These are phyloP conservation scores for Xylaria hypoxylon DNA, from an alignment of 2,329 filamentous ascomycete genomes.

Conservation along the genomic window DNA sequence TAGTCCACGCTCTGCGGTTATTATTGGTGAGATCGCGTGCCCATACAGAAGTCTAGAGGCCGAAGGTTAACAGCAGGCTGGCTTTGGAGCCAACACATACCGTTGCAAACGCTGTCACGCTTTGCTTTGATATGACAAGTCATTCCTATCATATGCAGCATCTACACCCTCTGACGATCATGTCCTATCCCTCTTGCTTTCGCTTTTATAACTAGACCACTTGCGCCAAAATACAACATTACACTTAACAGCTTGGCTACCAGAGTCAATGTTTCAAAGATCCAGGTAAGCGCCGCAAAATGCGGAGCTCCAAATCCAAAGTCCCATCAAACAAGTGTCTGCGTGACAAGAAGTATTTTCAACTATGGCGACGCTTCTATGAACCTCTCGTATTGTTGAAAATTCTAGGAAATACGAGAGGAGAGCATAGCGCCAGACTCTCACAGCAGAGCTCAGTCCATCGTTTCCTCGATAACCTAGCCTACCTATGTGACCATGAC, in stretches of 20 bases:
- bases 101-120: conserved; percentile 5
- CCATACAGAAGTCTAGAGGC: neutral
- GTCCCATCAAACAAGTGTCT: neutral
- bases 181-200: neutral
- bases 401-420: conserved; percentile 51
- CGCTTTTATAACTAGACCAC: neutral
- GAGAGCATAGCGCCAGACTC: conserved; percentile 41
- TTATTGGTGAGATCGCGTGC: conserved; percentile 17
- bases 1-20: neutral
- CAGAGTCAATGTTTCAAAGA: neutral
- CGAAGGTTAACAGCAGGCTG: conserved; percentile 7
- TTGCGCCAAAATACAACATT: neutral
- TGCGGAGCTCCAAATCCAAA: conserved; percentile 16
- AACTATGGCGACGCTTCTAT: conserved; percentile 51
- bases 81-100: conserved; percentile 30
- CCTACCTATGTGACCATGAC: conserved; percentile 59
- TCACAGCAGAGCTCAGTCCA: conserved; percentile 27
- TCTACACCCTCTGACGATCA: neutral
- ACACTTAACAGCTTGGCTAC: neutral
- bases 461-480: conserved; percentile 55
- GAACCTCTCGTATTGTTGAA: conserved; percentile 54
- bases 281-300: neutral
- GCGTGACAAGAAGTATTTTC: conserved; percentile 22
- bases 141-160: neutral
- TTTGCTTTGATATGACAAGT: conserved; percentile 14